These are phyloP conservation scores for Chrysoporthe austroafricana DNA, from an alignment of 2,329 filamentous ascomycete species.

Conservation along the genomic window DNA sequence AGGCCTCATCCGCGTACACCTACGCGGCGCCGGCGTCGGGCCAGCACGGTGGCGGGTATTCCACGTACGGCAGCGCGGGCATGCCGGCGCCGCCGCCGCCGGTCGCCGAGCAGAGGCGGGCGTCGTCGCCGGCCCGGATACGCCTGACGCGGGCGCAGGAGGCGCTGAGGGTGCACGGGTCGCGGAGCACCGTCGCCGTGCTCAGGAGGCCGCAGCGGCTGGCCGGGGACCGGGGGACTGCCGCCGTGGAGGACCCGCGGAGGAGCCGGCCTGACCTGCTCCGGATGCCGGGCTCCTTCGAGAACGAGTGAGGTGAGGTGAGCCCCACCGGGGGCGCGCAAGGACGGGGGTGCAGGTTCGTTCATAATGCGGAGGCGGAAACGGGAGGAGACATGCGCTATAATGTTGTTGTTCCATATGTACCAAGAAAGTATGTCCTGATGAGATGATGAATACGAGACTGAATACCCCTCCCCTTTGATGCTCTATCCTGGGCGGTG, in stretches of 20 bases:
- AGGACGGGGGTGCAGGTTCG: too few species aligned
- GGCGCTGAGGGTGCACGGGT: constrained; percentile 18
- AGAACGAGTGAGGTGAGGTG: constrained; percentile 3
- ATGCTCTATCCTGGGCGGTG: background rate
- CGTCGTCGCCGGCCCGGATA: constrained; percentile 20
- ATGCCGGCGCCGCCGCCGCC: constrained; percentile 15
- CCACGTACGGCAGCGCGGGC: constrained; percentile 8
- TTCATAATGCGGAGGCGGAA: background rate
- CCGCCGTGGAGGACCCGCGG: background rate
- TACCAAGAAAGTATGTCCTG: background rate
- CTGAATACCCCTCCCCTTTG: background rate
- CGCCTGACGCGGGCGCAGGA: constrained; percentile 23
- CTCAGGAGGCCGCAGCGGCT: constrained; percentile 17
- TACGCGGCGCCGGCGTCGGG: background rate
- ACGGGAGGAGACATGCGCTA: background rate
- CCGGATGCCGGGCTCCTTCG: constrained; percentile 21
- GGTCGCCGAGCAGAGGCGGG: constrained; percentile 2
- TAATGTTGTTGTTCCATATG: background rate
- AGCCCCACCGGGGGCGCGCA: background rate
- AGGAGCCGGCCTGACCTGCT: constrained; percentile 6
- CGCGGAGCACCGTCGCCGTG: constrained; percentile 14
- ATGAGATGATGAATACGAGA: constrained; percentile 4
- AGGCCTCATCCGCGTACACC: constrained; percentile 5
- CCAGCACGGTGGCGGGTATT: background rate
- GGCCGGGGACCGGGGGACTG: constrained; percentile 11